phyloP scores from a whole-genome alignment of 2,329 filamentous ascomycete species.

The Trichoderma citrinoviride region DNA sequence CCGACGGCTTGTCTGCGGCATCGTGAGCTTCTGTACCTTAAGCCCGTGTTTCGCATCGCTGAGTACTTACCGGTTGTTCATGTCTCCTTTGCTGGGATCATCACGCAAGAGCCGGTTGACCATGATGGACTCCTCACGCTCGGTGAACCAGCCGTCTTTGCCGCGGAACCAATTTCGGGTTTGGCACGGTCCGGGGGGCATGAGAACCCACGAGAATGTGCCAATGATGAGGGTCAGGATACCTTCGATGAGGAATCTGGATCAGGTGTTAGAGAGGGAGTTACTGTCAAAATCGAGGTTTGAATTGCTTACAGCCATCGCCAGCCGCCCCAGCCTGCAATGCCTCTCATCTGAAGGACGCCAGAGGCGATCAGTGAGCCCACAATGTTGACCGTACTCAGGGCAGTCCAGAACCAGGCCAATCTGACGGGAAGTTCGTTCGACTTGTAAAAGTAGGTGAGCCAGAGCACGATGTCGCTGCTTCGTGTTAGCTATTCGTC shows the following conservation, averaged over 20 bases:
- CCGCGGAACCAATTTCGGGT: constrained; percentile 57
- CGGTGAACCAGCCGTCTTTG: constrained; percentile 55
- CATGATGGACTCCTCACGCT: constrained; percentile 53
- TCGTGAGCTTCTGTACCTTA: background rate
- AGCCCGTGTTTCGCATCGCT: too few species aligned
- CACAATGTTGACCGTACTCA: constrained; percentile 29
- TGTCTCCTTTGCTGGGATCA: constrained; percentile 51
- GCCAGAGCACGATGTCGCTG: constrained; percentile 34
- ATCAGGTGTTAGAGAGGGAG: constrained; percentile 25
- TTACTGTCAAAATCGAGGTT: constrained; percentile 40
- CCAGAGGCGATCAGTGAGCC: constrained; percentile 31
- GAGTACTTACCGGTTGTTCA: constrained; percentile 50
- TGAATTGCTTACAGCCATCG: constrained; percentile 23
- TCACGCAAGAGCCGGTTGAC: constrained; percentile 57
- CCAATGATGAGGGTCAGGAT: constrained; percentile 43
- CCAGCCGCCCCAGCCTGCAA: constrained; percentile 37
- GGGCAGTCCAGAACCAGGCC: constrained; percentile 34
- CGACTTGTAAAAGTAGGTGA: constrained; percentile 36
- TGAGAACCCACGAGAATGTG: constrained; percentile 44
- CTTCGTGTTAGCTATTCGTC: background rate
- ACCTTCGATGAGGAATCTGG: constrained; percentile 40
- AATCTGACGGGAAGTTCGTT: constrained; percentile 33
- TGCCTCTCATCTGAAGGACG: constrained; percentile 31
- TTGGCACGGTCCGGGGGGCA: constrained; percentile 47
- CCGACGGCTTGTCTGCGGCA: constrained; percentile 42